Percentiles rank a stretch among this genome's conserved stretches.
Conservation (phyloP, 805 yeast species). For the Ogataea naganishii region DNA sequence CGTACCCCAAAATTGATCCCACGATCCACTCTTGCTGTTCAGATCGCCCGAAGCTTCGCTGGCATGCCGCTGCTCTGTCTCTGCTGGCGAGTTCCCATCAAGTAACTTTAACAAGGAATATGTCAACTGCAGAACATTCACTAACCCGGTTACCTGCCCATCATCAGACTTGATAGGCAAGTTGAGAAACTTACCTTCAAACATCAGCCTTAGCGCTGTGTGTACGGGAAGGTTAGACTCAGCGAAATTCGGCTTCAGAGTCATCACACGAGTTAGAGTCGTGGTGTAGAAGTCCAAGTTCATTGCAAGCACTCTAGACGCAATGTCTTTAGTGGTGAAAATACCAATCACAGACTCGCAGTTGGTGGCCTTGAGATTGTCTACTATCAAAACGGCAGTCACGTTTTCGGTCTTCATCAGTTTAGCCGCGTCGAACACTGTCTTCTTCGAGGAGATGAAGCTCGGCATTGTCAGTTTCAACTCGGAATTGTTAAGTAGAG, state of each 20-base stretch:
- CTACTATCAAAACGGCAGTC: constrained; percentile 33
- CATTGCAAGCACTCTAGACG: constrained; percentile 30
- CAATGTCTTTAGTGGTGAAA: constrained; percentile 36
- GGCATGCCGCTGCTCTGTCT: constrained; percentile 13
- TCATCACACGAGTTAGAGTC: constrained; percentile 33
- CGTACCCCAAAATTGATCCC: constrained; percentile 25
- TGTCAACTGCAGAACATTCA: constrained; percentile 34
- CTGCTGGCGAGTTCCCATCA: too few relatives aligned
- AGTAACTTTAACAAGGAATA: constrained; percentile 30
- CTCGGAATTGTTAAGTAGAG: constrained; percentile 18
- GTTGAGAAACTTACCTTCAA: constrained; percentile 35
- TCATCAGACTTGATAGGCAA: constrained; percentile 27
- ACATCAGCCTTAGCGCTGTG: constrained; percentile 36
- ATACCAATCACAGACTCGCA: constrained; percentile 33
- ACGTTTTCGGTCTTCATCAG: constrained; percentile 28
- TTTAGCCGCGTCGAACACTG: constrained; percentile 30
- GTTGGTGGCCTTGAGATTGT: constrained; percentile 10
- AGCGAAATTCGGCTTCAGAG: constrained; percentile 39
- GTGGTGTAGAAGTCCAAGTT: constrained; percentile 26
- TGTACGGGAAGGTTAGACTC: constrained; percentile 28
- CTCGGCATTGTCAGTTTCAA: constrained; percentile 22
- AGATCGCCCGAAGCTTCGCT: constrained; percentile 1
- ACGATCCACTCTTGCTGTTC: constrained; percentile 20
- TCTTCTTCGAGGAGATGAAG: constrained; percentile 26
- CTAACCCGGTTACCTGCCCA: constrained; percentile 28